Evolutionary conservation across 2,329 filamentous ascomycete genomes (phyloP), one percentile per base, ranked within the genome.

Genomic region (Hyphodiscus sp.): DNA sequence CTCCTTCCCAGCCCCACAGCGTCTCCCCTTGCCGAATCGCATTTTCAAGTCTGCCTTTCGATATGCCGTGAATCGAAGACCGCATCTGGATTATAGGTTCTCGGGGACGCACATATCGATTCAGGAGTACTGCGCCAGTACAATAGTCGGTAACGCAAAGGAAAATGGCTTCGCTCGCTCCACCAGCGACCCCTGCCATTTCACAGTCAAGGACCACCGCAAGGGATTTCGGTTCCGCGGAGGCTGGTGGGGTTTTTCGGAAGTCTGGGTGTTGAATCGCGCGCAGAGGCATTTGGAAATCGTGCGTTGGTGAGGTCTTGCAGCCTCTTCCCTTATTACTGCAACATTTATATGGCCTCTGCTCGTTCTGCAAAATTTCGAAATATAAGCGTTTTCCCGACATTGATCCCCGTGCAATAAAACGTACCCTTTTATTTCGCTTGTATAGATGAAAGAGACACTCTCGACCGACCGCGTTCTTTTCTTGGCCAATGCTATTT

Each of bases 171-270:
- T 69, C 69, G 41, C 57, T 49, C 20, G 56, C 60, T 33, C 67
- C 65, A 10, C 67, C 59, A 1, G 41, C 51, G 1, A 74, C 61
- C 15, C 62, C 65, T 5, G 74, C 74, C 74, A 77, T 77, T 60
- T 78, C 75, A 54, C 75, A 78, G 57, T 78, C 75, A 8, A 78
- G 59, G 0, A 67, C 70, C 2, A 78, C 68, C 2, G 70, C 73
- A 26, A 45, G 61, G 46, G 63, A 67, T 44, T 59, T 65, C 7
- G 45, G n/a, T 16, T 45, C 18, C 15, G 8, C 23, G 15, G 53
- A 51, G 26, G 49, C 23, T 33, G 53, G 2, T 26, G 58, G 60
- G 3, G 59, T 55, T 45, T 51, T 30, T 20, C 26, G 19, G 41
- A 50, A 60, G 44, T 53, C 51, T 52, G 53, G n/a, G 44, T 58